These are phyloP conservation scores for Cornus kousa DNA, from an alignment of 148 eudicot species.

Conservation along the genomic window DNA sequence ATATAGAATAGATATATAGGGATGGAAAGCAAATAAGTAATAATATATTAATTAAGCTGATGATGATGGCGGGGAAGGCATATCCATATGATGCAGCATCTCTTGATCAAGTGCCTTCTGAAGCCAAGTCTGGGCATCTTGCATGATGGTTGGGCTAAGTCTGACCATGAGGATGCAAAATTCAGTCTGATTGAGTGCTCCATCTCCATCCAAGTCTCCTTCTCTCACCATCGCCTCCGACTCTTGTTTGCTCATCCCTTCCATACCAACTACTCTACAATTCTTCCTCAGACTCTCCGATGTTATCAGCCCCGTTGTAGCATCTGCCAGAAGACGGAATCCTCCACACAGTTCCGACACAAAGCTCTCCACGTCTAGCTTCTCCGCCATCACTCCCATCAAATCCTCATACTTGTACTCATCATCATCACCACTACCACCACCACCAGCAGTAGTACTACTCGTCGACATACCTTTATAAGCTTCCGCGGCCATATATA, in stretches of 20 bases:
- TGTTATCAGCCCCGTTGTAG: slow-evolving; percentile 30
- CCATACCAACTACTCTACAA: slow-evolving; percentile 39
- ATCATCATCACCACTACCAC: no score
- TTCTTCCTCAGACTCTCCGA: slow-evolving; percentile 39
- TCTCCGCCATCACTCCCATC: slow-evolving; percentile 54
- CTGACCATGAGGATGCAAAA: slow-evolving; percentile 59
- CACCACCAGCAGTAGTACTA: no score
- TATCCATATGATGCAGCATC: no score
- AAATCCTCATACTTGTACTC: slow-evolving; percentile 35
- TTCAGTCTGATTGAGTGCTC: slow-evolving; percentile 47
- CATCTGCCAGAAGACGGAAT: slow-evolving; percentile 42
- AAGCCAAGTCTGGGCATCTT: slow-evolving; percentile 52
- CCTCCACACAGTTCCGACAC: slow-evolving; percentile 49
- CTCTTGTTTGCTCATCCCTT: slow-evolving; percentile 48
- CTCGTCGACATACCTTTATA: no score
- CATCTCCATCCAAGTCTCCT: slow-evolving; percentile 40
- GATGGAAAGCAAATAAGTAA: no score
- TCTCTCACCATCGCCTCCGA: slow-evolving; percentile 46
- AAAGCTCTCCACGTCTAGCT: slow-evolving; percentile 41
- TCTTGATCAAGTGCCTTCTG: slow-evolving; percentile 40
- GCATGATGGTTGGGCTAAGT: slow-evolving; percentile 58
- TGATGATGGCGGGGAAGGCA: no score
- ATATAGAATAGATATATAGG: no score
- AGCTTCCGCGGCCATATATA: background rate
- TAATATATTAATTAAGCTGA: no score